Evolutionary conservation across 768 basidiomycete genomes (phyloP).

Genomic region (Podaxis rugospora): DNA sequence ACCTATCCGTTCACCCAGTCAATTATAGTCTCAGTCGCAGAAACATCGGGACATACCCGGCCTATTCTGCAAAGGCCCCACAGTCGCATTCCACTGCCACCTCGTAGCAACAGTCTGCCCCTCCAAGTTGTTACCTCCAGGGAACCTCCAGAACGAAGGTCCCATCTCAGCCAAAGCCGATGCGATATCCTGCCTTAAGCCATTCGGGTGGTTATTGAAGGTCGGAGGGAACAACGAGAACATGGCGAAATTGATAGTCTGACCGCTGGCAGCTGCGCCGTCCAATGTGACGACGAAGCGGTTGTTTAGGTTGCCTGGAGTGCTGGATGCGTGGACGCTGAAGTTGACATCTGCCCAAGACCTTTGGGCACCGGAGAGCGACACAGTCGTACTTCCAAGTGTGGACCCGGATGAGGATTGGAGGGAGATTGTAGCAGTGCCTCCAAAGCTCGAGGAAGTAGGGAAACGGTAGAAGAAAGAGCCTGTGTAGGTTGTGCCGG

Average conservation of each 20-base stretch:
- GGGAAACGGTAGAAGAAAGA: conserved; percentile 61
- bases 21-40: background rate
- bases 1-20: conserved; percentile 22
- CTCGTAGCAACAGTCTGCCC: conserved; percentile 48
- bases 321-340: conserved; percentile 35
- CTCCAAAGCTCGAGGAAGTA: conserved; percentile 32
- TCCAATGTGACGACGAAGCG: conserved; percentile 50
- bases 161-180: conserved; percentile 51
- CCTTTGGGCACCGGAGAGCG: conserved; percentile 38
- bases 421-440: conserved; percentile 39
- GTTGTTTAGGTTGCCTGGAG: conserved; percentile 40
- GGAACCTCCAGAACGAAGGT: conserved; percentile 62
- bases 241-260: conserved; percentile 53
- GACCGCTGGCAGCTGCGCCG: conserved; percentile 32
- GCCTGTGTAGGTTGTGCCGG: conserved; percentile 49
- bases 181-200: conserved; percentile 58
- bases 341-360: conserved; percentile 45
- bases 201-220: conserved; percentile 55
- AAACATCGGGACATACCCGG: conserved; percentile 22
- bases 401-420: conserved; percentile 38
- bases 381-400: conserved; percentile 36
- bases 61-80: conserved; percentile 48
- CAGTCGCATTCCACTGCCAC: conserved; percentile 66
- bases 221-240: conserved; percentile 68
- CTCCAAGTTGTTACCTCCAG: conserved; percentile 69